Base-by-base conservation (phyloP, 805 yeast species). In the Yamadazyma sp. region DNA sequence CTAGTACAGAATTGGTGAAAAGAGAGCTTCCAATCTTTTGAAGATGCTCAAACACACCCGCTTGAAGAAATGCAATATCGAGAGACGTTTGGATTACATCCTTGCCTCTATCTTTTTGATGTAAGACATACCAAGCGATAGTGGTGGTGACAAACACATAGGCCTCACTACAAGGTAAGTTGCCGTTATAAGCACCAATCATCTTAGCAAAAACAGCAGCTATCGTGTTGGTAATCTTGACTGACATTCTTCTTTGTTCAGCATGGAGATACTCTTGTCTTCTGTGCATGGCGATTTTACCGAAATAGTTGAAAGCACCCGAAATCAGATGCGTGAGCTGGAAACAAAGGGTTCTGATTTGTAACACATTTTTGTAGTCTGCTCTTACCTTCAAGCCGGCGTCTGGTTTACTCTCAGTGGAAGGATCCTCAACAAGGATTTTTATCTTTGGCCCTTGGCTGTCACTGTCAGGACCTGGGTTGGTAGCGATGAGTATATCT, bases 311-410 rank as follows among this genome's bases (percentile, higher is more conserved):
- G 33, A 73, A 67, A 2, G 75, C 44, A 23, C 64, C 59, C 1
- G 75, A 47, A 2, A 70, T 55, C 20, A 67, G 60, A 5, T 69
- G 60, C 45, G 78, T 82, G 18, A 78, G 56, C 21, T 75, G 66
- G 35, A 71, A 66, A 21, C 67, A 55, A 25, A 80, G 66, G 42
- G 67, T 68, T 37, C 88, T 68, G 8, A 80, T 54, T 44, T 80
- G 78, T 2, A 76, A 58, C 0, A 82, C 61, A 49, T 84, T 84
- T 45, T 83, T 83, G 59, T 67, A 78, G 5, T 10, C 28, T 9
- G 15, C 6, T 4, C n/a, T 34, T 8, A 11, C 26, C 47, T 78
- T 80, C 0, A 84, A 75, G 27, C 78, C 68, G 0, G 77, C 73
- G 27, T 70, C 71, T 25, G 65, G 47, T 32, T 61, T 51, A 4